Evolutionary conservation across 371 early-diverging fungal species (phyloP).

Genomic region (Rhizopus stolonifer): DNA sequence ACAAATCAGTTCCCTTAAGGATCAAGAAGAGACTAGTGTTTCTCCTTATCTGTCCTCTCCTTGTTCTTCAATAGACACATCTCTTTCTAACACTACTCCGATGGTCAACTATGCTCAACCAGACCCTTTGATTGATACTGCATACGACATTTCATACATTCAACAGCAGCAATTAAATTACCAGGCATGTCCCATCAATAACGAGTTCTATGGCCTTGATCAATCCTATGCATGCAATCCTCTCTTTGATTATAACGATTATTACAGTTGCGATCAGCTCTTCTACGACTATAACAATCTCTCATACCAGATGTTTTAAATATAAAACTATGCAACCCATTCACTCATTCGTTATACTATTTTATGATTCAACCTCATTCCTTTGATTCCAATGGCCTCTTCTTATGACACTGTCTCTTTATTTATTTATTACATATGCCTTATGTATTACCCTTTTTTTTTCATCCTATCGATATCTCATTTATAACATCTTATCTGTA

Average conservation of each 20-base stretch:
- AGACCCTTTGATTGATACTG: not conserved
- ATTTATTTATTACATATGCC: not conserved
- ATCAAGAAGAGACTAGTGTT: not conserved
- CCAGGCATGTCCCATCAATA: not conserved
- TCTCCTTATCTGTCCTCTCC: conserved; percentile 11
- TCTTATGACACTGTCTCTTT: not conserved
- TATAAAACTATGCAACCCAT: not conserved
- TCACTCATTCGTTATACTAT: not conserved
- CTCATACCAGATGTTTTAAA: not conserved
- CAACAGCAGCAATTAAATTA: not conserved
- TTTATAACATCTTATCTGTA: not conserved
- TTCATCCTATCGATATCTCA: not conserved
- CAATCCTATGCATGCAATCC: not conserved
- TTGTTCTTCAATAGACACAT: conserved; percentile 21
- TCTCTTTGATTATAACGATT: not conserved
- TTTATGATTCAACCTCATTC: not conserved
- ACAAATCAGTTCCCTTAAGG: conserved; percentile 10
- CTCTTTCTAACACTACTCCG: conserved; percentile 2
- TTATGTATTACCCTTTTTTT: not conserved
- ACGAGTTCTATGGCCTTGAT: not conserved
- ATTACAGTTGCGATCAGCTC: not conserved
- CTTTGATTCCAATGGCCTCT: not conserved
- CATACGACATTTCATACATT: not conserved
- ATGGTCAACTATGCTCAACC: not conserved
- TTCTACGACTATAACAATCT: not conserved